Evolutionary conservation across 306 rosid genomes (phyloP).

Genomic region (Castanea mollissima): DNA sequence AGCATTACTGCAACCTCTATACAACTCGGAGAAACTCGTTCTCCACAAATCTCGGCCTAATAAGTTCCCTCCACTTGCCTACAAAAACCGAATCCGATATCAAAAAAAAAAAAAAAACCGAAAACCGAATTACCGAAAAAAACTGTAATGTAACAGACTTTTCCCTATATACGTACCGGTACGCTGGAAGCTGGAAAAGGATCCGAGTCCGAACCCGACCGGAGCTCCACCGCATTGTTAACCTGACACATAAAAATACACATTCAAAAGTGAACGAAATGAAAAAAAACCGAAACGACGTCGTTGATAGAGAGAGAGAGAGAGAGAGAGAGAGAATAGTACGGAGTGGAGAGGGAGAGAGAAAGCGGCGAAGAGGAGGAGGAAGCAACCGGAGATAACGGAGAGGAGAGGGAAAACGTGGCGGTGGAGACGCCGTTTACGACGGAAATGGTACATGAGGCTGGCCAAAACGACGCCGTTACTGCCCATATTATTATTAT

Average conservation of each 20-base stretch:
- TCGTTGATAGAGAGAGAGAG: not conserved
- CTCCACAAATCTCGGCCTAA: constrained; percentile 64
- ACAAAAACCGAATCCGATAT: not conserved
- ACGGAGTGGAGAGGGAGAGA: constrained; percentile 41
- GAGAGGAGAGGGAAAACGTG: constrained; percentile 47
- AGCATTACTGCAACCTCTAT: constrained; percentile 63
- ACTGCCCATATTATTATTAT: no score
- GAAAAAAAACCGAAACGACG: not conserved
- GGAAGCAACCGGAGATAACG: constrained; percentile 48
- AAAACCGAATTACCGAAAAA: not conserved
- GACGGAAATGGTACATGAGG: constrained; percentile 22
- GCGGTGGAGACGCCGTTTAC: constrained; percentile 31
- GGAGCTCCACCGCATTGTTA: constrained; percentile 15
- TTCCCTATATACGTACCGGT: constrained; percentile 21
- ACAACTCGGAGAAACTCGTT: constrained; percentile 39
- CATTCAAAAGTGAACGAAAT: not conserved
- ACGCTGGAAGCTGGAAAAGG: constrained; percentile 28
- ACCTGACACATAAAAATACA: constrained; percentile 18
- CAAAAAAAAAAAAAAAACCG: not conserved
- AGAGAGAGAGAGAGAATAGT: not conserved
- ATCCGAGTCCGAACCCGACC: constrained; percentile 8
- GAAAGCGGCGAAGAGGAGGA: constrained; percentile 47
- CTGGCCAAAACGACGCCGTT: constrained; percentile 20
- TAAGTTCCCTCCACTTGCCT: constrained; percentile 49
- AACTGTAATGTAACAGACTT: not conserved